A percentile compares a stretch with the other conserved stretches of the same genome.
Evolutionary conservation across 805 yeast genomes (phyloP).

Genomic region (Kockiozyma suomiensis): DNA sequence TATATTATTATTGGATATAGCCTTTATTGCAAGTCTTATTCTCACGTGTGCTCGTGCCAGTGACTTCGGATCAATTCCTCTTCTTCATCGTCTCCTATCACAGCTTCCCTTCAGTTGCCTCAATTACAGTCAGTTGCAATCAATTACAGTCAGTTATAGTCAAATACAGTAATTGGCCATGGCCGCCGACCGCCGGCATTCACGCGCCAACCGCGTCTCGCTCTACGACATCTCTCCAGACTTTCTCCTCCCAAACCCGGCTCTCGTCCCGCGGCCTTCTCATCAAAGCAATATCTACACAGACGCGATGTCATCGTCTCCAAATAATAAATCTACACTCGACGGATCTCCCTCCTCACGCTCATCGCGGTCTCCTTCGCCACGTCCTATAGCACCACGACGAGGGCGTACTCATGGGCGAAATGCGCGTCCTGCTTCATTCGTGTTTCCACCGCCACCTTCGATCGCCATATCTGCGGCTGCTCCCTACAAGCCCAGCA

Average conservation of each 20-base stretch:
- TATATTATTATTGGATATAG: too few relatives aligned
- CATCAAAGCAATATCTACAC: slow-evolving; percentile 2
- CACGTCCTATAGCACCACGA: slow-evolving; percentile 11
- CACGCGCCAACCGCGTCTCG: slow-evolving; percentile 27
- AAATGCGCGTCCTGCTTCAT: slow-evolving; percentile 9
- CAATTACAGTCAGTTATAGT: too few relatives aligned
- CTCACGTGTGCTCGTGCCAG: too few relatives aligned
- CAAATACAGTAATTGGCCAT: not conserved
- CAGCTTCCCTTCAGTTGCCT: too few relatives aligned
- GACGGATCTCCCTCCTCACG: not conserved
- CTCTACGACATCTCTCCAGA: slow-evolving; percentile 31
- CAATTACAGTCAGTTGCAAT: too few relatives aligned
- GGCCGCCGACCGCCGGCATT: slow-evolving; percentile 1
- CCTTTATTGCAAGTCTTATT: too few relatives aligned
- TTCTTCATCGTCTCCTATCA: too few relatives aligned
- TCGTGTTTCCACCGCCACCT: slow-evolving; percentile 24
- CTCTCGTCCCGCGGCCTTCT: slow-evolving; percentile 14
- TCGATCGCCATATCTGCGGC: slow-evolving; percentile 8
- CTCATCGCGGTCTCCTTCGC: slow-evolving; percentile 1
- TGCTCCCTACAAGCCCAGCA: slow-evolving; percentile 20
- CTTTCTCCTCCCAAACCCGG: slow-evolving; percentile 20
- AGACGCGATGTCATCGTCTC: slow-evolving; percentile 3
- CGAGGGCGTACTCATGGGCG: slow-evolving; percentile 1
- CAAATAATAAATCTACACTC: not conserved
- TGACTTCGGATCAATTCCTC: too few relatives aligned